These are phyloP conservation scores for Penicillium paneum DNA, from an alignment of 2,329 filamentous ascomycete genomes.

Conservation along the genomic window DNA sequence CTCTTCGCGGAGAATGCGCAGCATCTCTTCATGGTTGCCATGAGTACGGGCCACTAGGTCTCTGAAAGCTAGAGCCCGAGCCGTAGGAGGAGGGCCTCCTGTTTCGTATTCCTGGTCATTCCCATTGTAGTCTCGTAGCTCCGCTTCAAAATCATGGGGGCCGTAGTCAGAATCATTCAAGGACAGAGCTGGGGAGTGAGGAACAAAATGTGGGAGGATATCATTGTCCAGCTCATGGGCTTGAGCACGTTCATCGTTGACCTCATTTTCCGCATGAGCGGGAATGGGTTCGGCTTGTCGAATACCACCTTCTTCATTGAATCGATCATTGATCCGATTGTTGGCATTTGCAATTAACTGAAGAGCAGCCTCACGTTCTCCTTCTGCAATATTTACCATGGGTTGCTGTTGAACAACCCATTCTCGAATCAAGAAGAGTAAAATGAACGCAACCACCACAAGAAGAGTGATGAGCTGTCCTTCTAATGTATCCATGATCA, in stretches of 20 bases:
- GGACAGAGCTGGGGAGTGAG: conserved; percentile 16
- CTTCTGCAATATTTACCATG: conserved; percentile 73
- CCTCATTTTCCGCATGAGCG: conserved; percentile 6
- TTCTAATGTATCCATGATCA: conserved; percentile 79
- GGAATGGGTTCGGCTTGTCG: conserved; percentile 14
- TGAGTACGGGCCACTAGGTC: conserved; percentile 58
- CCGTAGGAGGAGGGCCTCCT: conserved; percentile 5
- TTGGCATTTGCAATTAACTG: conserved; percentile 41
- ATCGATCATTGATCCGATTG: conserved; percentile 23
- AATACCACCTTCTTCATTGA: conserved; percentile 19
- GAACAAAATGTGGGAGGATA: conserved; percentile 1
- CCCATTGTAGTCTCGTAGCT: background rate
- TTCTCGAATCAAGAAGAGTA: conserved; percentile 94
- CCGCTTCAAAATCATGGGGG: conserved; percentile 6
- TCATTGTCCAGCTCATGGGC: conserved; percentile 7
- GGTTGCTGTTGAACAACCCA: conserved; percentile 99
- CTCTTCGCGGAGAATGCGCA: conserved; percentile 61
- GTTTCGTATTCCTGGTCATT: background rate
- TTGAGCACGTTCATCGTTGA: conserved; percentile 9
- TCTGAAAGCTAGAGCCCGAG: conserved; percentile 49
- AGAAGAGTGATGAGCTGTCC: conserved; percentile 90
- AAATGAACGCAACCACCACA: conserved; percentile 88
- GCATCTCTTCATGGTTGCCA: conserved; percentile 58
- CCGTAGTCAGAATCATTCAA: conserved; percentile 20
- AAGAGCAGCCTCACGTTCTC: conserved; percentile 50